Percentiles rank a stretch among this genome's conserved stretches.
Evolutionary conservation across 1,284 basidiomycete species (phyloP).

Genomic region (Ceratobasidium sp.): DNA sequence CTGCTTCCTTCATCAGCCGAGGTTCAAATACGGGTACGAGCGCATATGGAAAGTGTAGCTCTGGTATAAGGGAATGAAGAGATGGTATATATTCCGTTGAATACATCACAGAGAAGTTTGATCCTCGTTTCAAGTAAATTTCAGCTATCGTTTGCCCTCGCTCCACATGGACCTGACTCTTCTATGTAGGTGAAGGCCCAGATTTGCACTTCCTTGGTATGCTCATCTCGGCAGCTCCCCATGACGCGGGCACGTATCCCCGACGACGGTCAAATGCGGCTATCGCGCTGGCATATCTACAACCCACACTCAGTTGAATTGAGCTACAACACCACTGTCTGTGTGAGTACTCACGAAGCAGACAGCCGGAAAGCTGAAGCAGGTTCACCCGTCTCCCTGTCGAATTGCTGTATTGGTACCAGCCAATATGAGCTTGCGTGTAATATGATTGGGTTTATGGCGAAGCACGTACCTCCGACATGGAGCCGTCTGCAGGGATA

Average conservation of each 20-base stretch:
- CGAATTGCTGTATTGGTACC: conserved; percentile 1
- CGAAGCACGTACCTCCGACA: conserved; percentile 25
- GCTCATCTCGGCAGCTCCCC: conserved; percentile 6
- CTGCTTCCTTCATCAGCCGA: neutral
- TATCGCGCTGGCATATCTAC: conserved; percentile 21
- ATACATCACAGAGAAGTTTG: neutral
- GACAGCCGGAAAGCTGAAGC: conserved; percentile 13
- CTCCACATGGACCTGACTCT: neutral
- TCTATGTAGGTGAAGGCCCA: neutral
- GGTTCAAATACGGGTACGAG: neutral
- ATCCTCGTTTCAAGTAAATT: conserved; percentile 1
- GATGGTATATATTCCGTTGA: neutral
- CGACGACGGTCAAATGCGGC: conserved; percentile 24
- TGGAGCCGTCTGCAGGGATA: conserved; percentile 26
- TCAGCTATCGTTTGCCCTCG: neutral
- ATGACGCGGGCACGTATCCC: conserved; percentile 8
- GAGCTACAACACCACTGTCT: neutral
- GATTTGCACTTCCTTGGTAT: conserved; percentile 16
- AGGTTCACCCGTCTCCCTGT: conserved; percentile 22
- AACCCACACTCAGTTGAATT: neutral
- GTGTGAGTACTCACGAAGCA: conserved; percentile 2
- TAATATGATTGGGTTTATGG: neutral
- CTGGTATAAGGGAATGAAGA: neutral
- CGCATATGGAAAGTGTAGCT: neutral
- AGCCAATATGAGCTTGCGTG: neutral